Percentiles rank a stretch among this genome's conserved stretches.
Evolutionary conservation across 305 asterid genomes (phyloP).

Genomic region (Rubia tinctorum): DNA sequence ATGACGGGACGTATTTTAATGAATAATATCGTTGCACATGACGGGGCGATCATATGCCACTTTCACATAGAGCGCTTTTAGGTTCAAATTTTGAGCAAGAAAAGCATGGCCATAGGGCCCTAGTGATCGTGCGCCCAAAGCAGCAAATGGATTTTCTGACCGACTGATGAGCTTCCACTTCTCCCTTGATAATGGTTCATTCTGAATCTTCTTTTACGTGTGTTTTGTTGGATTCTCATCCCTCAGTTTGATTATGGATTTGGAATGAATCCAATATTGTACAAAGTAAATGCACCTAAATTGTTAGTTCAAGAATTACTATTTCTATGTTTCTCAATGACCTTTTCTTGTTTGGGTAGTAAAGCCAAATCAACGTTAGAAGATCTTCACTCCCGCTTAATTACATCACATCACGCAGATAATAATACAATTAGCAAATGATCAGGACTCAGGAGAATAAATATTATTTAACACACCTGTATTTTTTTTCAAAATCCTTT

Average conservation of each 20-base stretch:
- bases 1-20: too few relatives aligned
- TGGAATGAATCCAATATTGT: background rate
- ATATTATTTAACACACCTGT: background rate
- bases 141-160: slow-evolving; percentile 12
- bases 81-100: slow-evolving; percentile 2
- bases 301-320: slow-evolving; percentile 4
- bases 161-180: slow-evolving; percentile 14
- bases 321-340: background rate
- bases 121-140: background rate
- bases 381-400: background rate
- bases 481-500: too few relatives aligned
- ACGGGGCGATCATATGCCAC: too few relatives aligned
- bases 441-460: too few relatives aligned
- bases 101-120: slow-evolving; percentile 14
- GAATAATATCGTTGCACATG: too few relatives aligned
- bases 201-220: background rate
- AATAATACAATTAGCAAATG: too few relatives aligned
- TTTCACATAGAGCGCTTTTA: too few relatives aligned
- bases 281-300: background rate
- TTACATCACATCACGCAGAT: background rate
- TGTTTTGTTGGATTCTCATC: background rate
- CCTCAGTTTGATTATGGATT: background rate
- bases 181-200: slow-evolving; percentile 4
- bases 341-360: background rate
- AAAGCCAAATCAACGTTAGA: slow-evolving; percentile 2